Evolutionary conservation across 352 stramenopile species (phyloP), one percentile per base, ranked within the genome.

Genomic region (Pilasporangium apinafurcum): DNA sequence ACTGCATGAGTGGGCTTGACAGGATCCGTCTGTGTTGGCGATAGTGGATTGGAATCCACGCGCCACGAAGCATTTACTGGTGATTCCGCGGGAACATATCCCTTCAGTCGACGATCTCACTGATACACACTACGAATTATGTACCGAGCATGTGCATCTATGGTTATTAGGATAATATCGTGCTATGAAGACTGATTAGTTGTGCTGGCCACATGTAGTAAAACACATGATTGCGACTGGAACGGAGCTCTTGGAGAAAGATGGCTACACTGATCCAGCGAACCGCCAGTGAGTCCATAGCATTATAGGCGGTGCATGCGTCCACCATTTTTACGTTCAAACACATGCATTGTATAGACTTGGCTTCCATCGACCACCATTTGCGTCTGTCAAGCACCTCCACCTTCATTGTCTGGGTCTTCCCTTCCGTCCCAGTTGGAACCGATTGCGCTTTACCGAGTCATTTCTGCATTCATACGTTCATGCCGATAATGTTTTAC

Each of bases 331-430:
- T n/a, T n/a, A 18, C 31, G 34, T 26, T 36, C 2, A 30, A 25
- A 7, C n/a, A 4, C 10, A 0, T 28, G 27, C 25, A 43, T 43
- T 24, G 8, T 16, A 17, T 25, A 90, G 77, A 47, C 53, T 90
- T 25, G 77, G 77, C 26, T 90, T 90, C 55, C 77, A 90, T 39
- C 68, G 63, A 12, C 69, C 70, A 16, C 74, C 69, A 24, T 90
- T 87, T 47, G 64, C 72, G 5, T 90, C 77, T 0, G 66, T 90
- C 12, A 56, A 65, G n/a, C 77, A 90, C 35, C 45, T 90, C 22
- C 77, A 90, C 32, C 49, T 90, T 40, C 77, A 90, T 39, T 90
- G 72, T 44, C 52, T 90, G 12, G 74, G 74, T 13, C 42, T 78
- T 8, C 77, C 74, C 5, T 87, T 90, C 41, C 37, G 70, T 5